Evolutionary conservation across 2,329 filamentous ascomycete genomes (phyloP).

Genomic region (Graphium sp.): DNA sequence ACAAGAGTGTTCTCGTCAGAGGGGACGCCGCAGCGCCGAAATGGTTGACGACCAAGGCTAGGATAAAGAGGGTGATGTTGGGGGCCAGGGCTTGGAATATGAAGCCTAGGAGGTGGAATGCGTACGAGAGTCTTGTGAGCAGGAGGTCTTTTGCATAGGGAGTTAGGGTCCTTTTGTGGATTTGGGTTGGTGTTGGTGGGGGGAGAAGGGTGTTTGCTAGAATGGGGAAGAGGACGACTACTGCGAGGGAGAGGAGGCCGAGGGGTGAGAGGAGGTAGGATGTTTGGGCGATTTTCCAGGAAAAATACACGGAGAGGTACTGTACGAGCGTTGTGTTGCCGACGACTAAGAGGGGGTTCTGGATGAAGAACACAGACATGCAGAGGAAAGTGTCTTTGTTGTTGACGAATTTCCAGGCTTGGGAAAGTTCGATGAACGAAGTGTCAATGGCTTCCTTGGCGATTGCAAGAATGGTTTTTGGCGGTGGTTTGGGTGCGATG

Average conservation of each 20-base stretch:
- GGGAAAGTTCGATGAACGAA: constrained; percentile 12
- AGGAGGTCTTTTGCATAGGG: constrained; percentile 19
- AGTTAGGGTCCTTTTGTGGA: constrained; percentile 14
- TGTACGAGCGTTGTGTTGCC: constrained; percentile 19
- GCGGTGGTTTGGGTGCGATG: background rate
- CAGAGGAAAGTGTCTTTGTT: constrained; percentile 18
- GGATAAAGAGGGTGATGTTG: constrained; percentile 15
- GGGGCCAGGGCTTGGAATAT: constrained; percentile 17
- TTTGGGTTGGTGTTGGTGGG: too few species aligned
- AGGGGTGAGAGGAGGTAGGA: constrained; percentile 22
- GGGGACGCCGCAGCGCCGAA: constrained; percentile 20
- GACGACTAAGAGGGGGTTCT: constrained; percentile 16
- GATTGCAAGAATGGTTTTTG: background rate
- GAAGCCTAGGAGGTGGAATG: constrained; percentile 14
- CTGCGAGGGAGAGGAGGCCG: constrained; percentile 19
- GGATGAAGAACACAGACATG: constrained; percentile 19
- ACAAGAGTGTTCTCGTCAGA: constrained; percentile 20
- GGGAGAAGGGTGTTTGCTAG: constrained; percentile 14
- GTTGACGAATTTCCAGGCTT: constrained; percentile 16
- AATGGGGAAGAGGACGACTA: constrained; percentile 19
- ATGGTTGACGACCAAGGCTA: constrained; percentile 18
- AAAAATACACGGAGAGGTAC: constrained; percentile 25
- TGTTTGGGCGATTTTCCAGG: constrained; percentile 22
- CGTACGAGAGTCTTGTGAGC: constrained; percentile 15
- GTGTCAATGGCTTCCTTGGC: constrained; percentile 2